Evolutionary conservation across 163 green algal genomes (phyloP).

Genomic region (Coccomyxa subellipsoidea): DNA sequence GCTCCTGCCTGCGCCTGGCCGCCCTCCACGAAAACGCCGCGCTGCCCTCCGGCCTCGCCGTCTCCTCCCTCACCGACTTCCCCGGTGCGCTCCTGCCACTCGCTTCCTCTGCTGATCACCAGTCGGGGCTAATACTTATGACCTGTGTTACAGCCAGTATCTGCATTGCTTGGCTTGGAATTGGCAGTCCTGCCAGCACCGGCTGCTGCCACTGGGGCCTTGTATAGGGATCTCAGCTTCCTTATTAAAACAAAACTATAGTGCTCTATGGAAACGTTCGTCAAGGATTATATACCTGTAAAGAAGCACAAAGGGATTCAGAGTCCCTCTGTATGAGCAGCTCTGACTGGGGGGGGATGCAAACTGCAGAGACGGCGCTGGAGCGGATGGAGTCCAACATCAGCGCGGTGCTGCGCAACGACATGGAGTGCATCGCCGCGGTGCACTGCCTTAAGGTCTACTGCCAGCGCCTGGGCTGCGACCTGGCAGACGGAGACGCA

Average conservation of each 20-base stretch:
- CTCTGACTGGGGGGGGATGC: background rate
- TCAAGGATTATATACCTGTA: too few relatives aligned
- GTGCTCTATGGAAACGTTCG: too few relatives aligned
- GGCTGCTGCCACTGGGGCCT: too few relatives aligned
- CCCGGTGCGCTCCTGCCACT: background rate
- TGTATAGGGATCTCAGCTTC: too few relatives aligned
- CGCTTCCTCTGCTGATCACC: background rate
- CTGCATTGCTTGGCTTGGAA: too few relatives aligned
- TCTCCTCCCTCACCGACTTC: background rate
- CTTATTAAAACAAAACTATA: too few relatives aligned
- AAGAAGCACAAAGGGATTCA: too few relatives aligned
- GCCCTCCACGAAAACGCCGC: constrained; percentile 5
- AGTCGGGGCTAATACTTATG: too few relatives aligned
- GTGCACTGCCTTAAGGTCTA: constrained; percentile 32
- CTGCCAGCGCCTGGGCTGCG: constrained; percentile 20
- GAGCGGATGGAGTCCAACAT: constrained; percentile 16
- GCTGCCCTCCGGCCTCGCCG: background rate
- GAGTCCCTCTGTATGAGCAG: background rate
- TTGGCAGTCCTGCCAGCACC: too few relatives aligned
- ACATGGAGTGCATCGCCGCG: constrained; percentile 16
- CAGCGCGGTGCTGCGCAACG: background rate
- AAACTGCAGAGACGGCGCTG: constrained; percentile 3
- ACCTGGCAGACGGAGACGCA: constrained; percentile 9
- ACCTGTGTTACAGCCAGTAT: too few relatives aligned
- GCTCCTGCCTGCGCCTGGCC: constrained; percentile 23